phyloP scores from a whole-genome alignment of 768 basidiomycete species.

The Mycena maculata region DNA sequence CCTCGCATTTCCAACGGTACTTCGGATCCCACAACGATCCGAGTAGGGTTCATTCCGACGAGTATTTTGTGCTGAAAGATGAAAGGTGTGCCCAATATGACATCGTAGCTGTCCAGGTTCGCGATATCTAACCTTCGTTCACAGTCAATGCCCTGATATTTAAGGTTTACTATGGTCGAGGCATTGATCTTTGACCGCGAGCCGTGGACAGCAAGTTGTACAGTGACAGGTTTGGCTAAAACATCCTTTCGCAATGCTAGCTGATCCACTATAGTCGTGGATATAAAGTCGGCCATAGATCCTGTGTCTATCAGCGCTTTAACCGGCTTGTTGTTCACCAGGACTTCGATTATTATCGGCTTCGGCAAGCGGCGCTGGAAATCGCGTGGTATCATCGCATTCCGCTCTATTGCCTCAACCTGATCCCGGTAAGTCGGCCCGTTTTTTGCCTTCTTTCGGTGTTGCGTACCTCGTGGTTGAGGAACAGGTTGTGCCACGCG shows the following conservation, averaged over 20 bases:
- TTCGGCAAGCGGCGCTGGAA: slow-evolving; percentile 21
- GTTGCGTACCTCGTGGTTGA: neutral
- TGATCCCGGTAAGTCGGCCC: neutral
- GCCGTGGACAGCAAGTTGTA: slow-evolving; percentile 46
- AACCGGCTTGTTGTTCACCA: no score
- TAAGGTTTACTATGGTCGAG: slow-evolving; percentile 31
- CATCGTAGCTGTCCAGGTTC: slow-evolving; percentile 35
- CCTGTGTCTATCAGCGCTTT: no score
- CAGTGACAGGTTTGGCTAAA: no score
- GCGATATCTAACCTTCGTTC: slow-evolving; percentile 33
- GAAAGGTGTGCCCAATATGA: slow-evolving; percentile 38
- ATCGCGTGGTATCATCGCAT: slow-evolving; percentile 15
- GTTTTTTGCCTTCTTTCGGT: neutral
- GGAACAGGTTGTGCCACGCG: neutral
- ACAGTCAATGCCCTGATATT: slow-evolving; percentile 42
- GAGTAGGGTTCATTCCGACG: slow-evolving; percentile 32
- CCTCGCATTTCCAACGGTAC: slow-evolving; percentile 32
- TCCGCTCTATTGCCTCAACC: slow-evolving; percentile 14
- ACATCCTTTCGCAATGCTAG: no score
- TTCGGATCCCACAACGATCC: slow-evolving; percentile 25
- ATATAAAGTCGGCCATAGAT: no score
- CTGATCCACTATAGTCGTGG: no score
- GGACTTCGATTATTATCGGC: no score
- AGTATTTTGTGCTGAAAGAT: slow-evolving; percentile 37
- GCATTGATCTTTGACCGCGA: slow-evolving; percentile 45